Evolutionary conservation across 257 asterid genomes (phyloP).

Genomic region (Gynochthodes officinalis): DNA sequence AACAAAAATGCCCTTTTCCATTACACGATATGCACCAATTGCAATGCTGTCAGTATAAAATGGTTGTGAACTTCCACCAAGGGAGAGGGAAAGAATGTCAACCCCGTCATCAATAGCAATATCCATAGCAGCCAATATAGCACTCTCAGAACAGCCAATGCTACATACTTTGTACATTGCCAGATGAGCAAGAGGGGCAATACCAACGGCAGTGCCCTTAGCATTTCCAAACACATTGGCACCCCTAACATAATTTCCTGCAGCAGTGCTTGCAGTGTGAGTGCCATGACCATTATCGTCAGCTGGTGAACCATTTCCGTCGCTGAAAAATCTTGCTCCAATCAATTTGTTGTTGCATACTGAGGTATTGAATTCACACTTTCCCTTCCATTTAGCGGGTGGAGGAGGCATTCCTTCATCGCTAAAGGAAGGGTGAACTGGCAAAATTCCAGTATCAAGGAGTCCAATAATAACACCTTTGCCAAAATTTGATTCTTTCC

Average conservation of each 20-base stretch:
- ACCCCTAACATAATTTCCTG: conserved; percentile 3
- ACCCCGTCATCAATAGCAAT: neutral
- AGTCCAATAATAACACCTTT: conserved; percentile 6
- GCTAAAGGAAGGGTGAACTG: conserved; percentile 6
- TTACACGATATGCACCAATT: neutral
- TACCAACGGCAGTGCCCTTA: conserved; percentile 10
- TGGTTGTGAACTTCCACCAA: neutral
- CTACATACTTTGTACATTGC: neutral
- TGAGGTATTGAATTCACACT: neutral
- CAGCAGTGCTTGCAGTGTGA: conserved; percentile 8
- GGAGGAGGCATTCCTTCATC: conserved; percentile 7
- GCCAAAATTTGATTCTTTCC: conserved; percentile 6
- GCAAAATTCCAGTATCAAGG: neutral
- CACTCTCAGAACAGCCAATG: neutral
- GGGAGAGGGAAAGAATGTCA: neutral
- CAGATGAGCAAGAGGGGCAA: conserved; percentile 14
- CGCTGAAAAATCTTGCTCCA: neutral
- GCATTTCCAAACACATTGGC: conserved; percentile 13
- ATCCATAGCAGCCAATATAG: conserved; percentile 3
- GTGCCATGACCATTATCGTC: neutral
- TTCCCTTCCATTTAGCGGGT: conserved; percentile 11
- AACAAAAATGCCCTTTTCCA: conserved; percentile 15
- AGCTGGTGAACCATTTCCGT: neutral
- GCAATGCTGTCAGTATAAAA: neutral
- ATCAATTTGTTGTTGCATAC: conserved; percentile 8